Evolutionary conservation across 805 yeast species (phyloP).

Genomic region (Jamesozyma piceae): DNA sequence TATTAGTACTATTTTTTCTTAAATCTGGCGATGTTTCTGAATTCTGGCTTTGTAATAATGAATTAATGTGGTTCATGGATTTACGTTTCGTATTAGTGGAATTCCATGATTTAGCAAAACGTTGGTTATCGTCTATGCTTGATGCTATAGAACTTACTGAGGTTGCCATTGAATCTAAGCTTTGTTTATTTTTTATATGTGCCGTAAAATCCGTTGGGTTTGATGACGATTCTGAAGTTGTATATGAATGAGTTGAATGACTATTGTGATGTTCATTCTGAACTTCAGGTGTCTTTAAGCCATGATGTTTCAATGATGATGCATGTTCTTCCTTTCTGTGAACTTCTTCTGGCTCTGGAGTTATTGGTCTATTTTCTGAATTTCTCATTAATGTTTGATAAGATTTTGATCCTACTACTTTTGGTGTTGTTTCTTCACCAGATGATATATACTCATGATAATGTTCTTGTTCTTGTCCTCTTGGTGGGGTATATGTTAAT

Average conservation of each 20-base stretch:
- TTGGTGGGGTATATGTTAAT: background rate
- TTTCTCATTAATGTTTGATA: conserved; percentile 1
- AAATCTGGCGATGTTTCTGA: conserved; percentile 1
- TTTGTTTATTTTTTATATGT: conserved; percentile 20
- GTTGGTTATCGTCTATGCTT: conserved; percentile 27
- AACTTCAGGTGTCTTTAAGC: background rate
- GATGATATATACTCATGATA: background rate
- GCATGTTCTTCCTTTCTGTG: background rate
- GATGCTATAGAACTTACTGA: conserved; percentile 28
- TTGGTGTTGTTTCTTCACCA: background rate
- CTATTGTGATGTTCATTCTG: background rate
- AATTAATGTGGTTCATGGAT: conserved; percentile 20
- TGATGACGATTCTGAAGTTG: conserved; percentile 24
- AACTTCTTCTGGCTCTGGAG: background rate
- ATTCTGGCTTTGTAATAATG: conserved; percentile 1
- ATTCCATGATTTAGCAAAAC: conserved; percentile 31
- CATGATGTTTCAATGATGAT: background rate
- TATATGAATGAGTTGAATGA: conserved; percentile 2
- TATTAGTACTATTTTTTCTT: conserved; percentile 16
- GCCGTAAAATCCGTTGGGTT: conserved; percentile 28
- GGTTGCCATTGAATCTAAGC: conserved; percentile 28
- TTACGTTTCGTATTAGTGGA: conserved; percentile 26
- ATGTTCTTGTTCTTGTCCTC: background rate
- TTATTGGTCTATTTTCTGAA: conserved; percentile 3
- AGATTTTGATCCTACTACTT: background rate